Conservation (phyloP, 2,329 filamentous ascomycete species). For the Apiospora hydei region DNA sequence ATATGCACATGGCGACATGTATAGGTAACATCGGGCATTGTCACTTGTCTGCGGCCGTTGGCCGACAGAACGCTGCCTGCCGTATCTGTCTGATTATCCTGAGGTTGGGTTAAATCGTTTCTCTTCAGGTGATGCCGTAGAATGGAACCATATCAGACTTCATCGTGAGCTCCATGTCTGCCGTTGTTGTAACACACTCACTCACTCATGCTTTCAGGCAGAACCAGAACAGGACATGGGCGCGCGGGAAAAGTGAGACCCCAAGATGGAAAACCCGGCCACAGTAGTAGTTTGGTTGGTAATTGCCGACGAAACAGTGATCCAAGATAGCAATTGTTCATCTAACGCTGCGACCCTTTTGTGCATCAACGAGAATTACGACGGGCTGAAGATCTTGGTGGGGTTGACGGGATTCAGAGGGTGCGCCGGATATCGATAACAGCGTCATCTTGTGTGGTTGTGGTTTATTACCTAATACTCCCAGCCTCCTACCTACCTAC, state of each 20-base stretch:
- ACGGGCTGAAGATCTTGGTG: not conserved
- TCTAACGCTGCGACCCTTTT: not conserved
- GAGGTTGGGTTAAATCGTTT: conserved; percentile 12
- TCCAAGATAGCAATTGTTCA: not conserved
- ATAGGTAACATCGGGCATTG: conserved; percentile 11
- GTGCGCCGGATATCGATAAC: conserved; percentile 12
- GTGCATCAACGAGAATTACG: not conserved
- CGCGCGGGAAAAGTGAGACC: not conserved
- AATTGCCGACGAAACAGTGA: not conserved
- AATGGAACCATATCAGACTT: conserved; percentile 16
- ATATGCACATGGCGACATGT: conserved; percentile 4
- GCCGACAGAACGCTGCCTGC: not conserved
- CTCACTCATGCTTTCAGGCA: not conserved
- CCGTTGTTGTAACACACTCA: not conserved
- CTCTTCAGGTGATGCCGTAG: not conserved
- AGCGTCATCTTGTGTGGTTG: not conserved
- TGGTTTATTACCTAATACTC: not conserved
- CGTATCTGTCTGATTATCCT: conserved; percentile 13
- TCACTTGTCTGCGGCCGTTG: conserved; percentile 6
- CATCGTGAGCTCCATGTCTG: conserved; percentile 4
- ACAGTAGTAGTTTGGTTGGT: not conserved
- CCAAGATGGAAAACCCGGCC: not conserved
- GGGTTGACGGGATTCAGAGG: not conserved
- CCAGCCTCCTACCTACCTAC: not conserved
- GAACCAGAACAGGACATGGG: conserved; percentile 8